Evolutionary conservation across 345 rosid genomes (phyloP), one percentile per base, ranked within the genome.

Genomic region (Pistacia vera): DNA sequence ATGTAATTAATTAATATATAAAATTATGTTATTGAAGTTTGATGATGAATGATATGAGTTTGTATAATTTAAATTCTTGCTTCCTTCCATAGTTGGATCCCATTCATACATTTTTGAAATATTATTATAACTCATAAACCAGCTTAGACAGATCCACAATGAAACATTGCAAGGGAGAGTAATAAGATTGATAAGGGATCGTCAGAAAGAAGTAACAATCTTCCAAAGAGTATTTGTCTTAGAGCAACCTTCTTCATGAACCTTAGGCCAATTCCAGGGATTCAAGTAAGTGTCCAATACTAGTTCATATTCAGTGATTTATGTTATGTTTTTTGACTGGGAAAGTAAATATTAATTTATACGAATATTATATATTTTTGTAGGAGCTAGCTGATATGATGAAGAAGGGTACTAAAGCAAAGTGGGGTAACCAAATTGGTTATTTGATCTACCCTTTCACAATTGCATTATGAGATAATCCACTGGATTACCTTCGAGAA

Each of bases 341-440:
- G 22, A 22, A 22, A 22, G 22, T 13, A 49, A 3, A 46, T 46
- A 10, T 49, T 13, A 4, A 16, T 54, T 54, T 2, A 13, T 17
- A 13, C 18, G 13, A 52, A 52, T 52, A 12, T 11, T 12, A 52
- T 36, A 5, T 22, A 22, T 22, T 22, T 22, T 22, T 41, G 8
- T 81, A 86, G 89, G 63, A 62, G 8, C 54, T 79, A 38, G 82
- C 67, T 17, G 77, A 81, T 61, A 75, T 81, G 80, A 80, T 83
- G 86, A 64, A 79, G 59, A 74, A 56, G 8, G 44, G 61, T 1
- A 75, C 73, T 11, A 55, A 70, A 28, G 75, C 71, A 4, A 73
- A 75, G 66, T 85, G 86, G 86, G 89, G 89, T 2, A 86, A 86
- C 44, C 49, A 75, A 70, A 83, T 83, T 17, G 89, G 85, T 33